Evolutionary conservation across 23 red algal species (phyloP), one percentile per base, ranked within the genome.

Genomic region (Agarophyton chilense): DNA sequence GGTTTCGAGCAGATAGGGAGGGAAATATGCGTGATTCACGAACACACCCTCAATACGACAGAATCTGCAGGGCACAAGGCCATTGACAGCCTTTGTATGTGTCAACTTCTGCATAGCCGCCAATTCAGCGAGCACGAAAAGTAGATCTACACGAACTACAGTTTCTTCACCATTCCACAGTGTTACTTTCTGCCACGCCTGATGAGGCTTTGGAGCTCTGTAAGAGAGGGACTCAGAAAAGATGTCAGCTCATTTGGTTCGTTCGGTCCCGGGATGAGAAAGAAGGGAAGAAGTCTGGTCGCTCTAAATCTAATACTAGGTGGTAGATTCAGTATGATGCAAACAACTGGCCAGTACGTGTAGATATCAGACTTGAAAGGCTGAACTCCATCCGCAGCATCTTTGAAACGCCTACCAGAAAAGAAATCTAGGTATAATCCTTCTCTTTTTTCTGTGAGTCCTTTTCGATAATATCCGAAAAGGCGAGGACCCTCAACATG

Each of bases 231-330:
- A 45, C 31, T 6, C 4, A 73, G 43, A 49, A 73, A 73, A 34
- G 28, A 39, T 6, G 67, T 42, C 6, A 73, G 67, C 13, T 73
- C 43, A 10, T 73, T 73, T 45, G 67, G 67, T 42, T 73, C 10
- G 7, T 73, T 73, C 10, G 67, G 67, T 9, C 67, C 67, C 18
- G 67, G 67, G n/a, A 73, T 73, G 35, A 73, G 7, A 17, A 73
- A 22, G 8, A 73, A 14, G 8, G 67, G 67, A 21, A 73, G 67
- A 7, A 73, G 13, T 10, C 43, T 6, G 7, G 17, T 42, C 8
- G 43, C 43, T 42, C 39, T 73, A 31, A 45, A 73, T 42, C 31
- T 42, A 13, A 13, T 22, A 34, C 10, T 10, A 33, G 67, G 67
- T 4, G 67, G 67, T 38, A 73, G 67, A 31, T 73, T 73, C 39